Percentiles rank a stretch among this genome's conserved stretches.
These are phyloP conservation scores for Candida awuae DNA, from an alignment of 805 yeast species.

Conservation along the genomic window DNA sequence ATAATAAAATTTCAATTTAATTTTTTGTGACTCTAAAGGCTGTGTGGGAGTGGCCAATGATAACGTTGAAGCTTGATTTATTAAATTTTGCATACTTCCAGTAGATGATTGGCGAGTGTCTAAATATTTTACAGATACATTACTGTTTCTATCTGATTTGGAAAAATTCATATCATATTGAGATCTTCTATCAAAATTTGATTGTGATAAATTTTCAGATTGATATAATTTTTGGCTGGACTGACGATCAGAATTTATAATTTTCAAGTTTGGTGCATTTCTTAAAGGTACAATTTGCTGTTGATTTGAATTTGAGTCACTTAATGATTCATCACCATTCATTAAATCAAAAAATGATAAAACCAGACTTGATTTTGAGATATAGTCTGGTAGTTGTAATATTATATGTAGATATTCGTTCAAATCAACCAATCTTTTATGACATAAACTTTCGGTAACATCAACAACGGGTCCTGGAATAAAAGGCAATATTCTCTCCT, in stretches of 20 bases:
- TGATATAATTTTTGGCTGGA: constrained; percentile 3
- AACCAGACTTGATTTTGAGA: constrained; percentile 62
- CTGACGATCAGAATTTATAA: constrained; percentile 19
- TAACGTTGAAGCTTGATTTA: constrained; percentile 2
- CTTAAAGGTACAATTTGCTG: constrained; percentile 22
- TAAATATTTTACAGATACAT: background rate
- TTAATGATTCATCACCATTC: constrained; percentile 52
- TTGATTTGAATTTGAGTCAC: constrained; percentile 13
- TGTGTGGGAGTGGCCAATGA: constrained; percentile 1
- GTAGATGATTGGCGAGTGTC: constrained; percentile 1
- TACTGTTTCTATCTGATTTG: background rate
- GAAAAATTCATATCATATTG: constrained; percentile 34
- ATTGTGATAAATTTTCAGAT: constrained; percentile 36
- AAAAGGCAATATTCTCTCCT: constrained; percentile 77
- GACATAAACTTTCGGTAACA: constrained; percentile 66
- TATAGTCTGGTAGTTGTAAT: constrained; percentile 65
- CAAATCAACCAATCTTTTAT: constrained; percentile 45
- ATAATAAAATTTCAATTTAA: constrained; percentile 67
- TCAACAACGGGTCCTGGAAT: constrained; percentile 94
- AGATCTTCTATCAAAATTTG: constrained; percentile 46
- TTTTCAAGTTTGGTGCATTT: constrained; percentile 26
- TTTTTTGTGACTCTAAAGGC: constrained; percentile 20
- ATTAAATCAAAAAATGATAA: constrained; percentile 60
- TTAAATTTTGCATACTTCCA: constrained; percentile 10
- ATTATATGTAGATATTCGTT: constrained; percentile 47